Base-by-base conservation (phyloP, 139 green algal genomes). In the Gonium pectorale region DNA sequence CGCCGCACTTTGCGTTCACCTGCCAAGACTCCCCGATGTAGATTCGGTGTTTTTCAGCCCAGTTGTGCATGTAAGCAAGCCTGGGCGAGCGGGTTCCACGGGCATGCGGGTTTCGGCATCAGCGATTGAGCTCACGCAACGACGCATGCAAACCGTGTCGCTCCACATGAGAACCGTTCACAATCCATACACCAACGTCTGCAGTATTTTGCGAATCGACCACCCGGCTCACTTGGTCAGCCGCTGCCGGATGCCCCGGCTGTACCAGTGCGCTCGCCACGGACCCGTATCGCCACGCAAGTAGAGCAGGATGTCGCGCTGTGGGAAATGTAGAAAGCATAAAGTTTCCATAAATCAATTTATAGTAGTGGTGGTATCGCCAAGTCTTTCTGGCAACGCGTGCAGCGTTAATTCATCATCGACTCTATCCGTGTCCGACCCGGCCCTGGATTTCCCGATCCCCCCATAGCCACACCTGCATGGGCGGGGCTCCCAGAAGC, bases 291-390 rank as follows among this genome's bases (percentile, higher is more conserved):
- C 80, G 0, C 86, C 86, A 19, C 80, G 54, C 44, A 88, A 35
- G 67, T 86, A 84, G 31, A 84, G 78, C 78, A 84, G 80, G 74
- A 86, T 80, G 66, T 69, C 70, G 15, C 86, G 86, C 80, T 87
- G n/a, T n/a, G n/a, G n/a, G 1, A 41, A n/a, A 22, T 37, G 60
- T 6, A 67, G 66, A 1, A 6, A 2, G 54, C 83, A 74, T 54
- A 85, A 9, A 26, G n/a, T n/a, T n/a, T n/a, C n/a, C n/a, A n/a
- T n/a, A n/a, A n/a, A n/a, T n/a, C n/a, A n/a, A n/a, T n/a, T n/a
- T n/a, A n/a, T n/a, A n/a, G n/a, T n/a, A n/a, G n/a, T n/a, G n/a
- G n/a, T n/a, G n/a, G n/a, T n/a, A n/a, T n/a, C n/a, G n/a, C n/a
- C n/a, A n/a, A n/a, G n/a, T n/a, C n/a, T n/a, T n/a, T n/a, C n/a